A percentile compares a stretch with the other conserved stretches of the same genome.
These are phyloP conservation scores for Pleurotus sapidus DNA, from an alignment of 768 basidiomycete genomes.

Conservation along the genomic window DNA sequence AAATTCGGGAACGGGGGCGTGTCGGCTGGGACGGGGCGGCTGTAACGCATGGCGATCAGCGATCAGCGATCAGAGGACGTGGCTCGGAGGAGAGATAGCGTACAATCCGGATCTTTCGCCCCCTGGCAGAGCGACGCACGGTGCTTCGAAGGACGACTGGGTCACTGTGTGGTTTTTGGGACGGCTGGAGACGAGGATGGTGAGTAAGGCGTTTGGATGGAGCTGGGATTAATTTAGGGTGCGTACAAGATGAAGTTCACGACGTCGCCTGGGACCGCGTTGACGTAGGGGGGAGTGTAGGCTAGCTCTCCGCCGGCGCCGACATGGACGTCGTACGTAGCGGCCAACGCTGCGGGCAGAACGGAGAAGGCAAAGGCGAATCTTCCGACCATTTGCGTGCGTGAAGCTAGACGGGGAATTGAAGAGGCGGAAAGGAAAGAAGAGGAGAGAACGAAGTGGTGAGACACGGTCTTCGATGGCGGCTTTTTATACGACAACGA, in stretches of 20 bases:
- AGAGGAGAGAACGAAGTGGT: not conserved
- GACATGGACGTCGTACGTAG: conserved; percentile 14
- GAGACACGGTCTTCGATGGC: too few relatives aligned
- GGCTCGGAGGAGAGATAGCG: not conserved
- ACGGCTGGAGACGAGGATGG: conserved; percentile 7
- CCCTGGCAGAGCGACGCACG: conserved; percentile 19
- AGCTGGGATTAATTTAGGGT: not conserved
- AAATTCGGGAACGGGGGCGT: conserved; percentile 12
- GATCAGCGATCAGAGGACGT: too few relatives aligned
- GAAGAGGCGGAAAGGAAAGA: not conserved
- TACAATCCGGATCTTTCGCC: conserved; percentile 27
- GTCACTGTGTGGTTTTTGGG: conserved; percentile 30
- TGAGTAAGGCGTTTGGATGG: not conserved
- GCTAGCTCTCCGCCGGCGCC: conserved; percentile 13
- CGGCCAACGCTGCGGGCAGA: conserved; percentile 8
- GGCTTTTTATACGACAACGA: too few relatives aligned
- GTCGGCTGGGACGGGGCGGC: conserved; percentile 13
- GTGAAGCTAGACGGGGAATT: not conserved
- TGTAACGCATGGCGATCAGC: not conserved
- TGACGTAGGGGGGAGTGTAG: conserved; percentile 16
- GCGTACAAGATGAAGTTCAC: conserved; percentile 19
- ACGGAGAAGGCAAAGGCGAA: not conserved
- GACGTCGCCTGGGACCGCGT: conserved; percentile 14
- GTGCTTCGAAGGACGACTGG: conserved; percentile 29
- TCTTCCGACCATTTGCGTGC: not conserved